Percentiles rank a stretch among this genome's conserved stretches.
Conservation (phyloP, 352 stramenopile species). For the Globisporangium solare region DNA sequence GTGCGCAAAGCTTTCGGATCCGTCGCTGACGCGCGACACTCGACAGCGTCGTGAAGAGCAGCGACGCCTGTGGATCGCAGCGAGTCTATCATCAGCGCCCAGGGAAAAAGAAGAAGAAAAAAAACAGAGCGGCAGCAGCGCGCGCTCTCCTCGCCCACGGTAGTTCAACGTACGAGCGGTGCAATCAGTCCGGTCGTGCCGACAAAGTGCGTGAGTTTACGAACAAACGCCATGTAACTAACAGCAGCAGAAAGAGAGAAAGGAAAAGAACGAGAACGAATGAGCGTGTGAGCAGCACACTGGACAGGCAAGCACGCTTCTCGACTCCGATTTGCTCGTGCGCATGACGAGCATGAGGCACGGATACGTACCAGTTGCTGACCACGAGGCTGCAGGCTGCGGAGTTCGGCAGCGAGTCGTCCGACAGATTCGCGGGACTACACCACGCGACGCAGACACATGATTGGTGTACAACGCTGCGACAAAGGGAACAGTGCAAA, state of each 20-base stretch:
- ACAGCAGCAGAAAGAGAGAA: background rate
- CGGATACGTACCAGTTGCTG: conserved; percentile 22
- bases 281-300: background rate
- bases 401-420: conserved; percentile 14
- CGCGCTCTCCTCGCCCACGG: too few species aligned
- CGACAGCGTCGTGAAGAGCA: conserved; percentile 17
- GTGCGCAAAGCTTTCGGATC: background rate
- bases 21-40: conserved; percentile 9
- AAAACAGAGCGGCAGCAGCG: background rate
- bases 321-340: too few species aligned
- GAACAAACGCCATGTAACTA: conserved; percentile 20
- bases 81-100: conserved; percentile 3
- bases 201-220: conserved; percentile 19
- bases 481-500: background rate
- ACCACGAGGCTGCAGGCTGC: conserved; percentile 26
- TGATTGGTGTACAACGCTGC: too few species aligned
- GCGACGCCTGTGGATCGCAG: background rate
- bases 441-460: background rate
- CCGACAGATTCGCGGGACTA: conserved; percentile 18
- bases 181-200: conserved; percentile 16
- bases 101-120: background rate
- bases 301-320: too few species aligned
- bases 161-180: conserved; percentile 8
- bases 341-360: too few species aligned
- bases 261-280: background rate